Conservation (phyloP, 2,329 filamentous ascomycete genomes). For the Colletotrichum filicis region DNA sequence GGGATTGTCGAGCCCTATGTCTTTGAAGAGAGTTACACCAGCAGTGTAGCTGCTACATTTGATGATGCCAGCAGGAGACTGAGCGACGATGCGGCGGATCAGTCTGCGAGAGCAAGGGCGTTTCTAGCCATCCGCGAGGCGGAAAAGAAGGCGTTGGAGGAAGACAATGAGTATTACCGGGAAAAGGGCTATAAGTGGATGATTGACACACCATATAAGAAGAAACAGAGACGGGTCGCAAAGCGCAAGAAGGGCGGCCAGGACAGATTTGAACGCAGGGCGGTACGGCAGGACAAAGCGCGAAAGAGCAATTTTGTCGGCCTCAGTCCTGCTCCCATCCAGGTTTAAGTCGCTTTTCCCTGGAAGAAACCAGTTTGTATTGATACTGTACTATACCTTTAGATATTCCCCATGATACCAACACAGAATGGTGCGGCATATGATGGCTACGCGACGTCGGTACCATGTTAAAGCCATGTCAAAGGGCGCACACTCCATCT, state of each 20-base stretch:
- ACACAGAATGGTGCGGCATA: background rate
- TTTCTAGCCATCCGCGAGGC: constrained; percentile 52
- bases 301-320: background rate
- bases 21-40: constrained; percentile 6
- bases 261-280: background rate
- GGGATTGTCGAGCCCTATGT: background rate
- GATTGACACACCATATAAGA: constrained; percentile 16
- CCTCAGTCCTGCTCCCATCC: background rate
- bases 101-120: constrained; percentile 53
- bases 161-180: constrained; percentile 36
- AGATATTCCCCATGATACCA: background rate
- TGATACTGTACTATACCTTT: background rate
- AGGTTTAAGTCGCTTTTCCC: background rate
- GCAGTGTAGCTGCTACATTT: constrained; percentile 1
- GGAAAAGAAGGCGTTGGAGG: constrained; percentile 49
- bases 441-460: background rate
- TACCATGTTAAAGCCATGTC: background rate
- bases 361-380: background rate
- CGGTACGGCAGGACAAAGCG: background rate
- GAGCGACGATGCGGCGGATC: constrained; percentile 48
- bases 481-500: background rate
- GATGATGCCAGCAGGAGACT: constrained; percentile 39
- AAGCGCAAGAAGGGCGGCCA: background rate
- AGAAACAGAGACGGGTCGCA: background rate
- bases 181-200: constrained; percentile 37